These are phyloP conservation scores for Neurospora sublineolata DNA, from an alignment of 495 filamentous ascomycete genomes.

Conservation along the genomic window DNA sequence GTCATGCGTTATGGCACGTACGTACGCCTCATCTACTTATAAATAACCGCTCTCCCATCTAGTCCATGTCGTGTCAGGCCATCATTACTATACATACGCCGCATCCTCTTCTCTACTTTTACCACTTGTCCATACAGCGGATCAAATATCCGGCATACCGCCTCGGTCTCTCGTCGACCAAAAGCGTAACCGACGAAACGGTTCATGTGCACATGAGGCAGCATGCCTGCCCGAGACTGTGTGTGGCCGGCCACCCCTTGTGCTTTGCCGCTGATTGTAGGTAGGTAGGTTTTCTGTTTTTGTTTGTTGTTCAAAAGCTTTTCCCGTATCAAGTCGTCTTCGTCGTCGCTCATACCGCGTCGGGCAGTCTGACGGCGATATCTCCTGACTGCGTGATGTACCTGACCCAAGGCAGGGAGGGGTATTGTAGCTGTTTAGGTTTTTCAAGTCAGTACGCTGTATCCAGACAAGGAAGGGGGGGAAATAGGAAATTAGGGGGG, in stretches of 20 bases:
- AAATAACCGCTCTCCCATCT: background rate
- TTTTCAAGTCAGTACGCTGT: too few species aligned
- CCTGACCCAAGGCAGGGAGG: conserved; percentile 94
- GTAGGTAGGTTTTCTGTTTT: background rate
- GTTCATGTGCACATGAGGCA: background rate
- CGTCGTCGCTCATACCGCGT: conserved; percentile 51
- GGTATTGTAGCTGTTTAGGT: conserved; percentile 70
- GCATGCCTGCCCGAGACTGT: background rate
- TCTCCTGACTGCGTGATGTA: conserved; percentile 97
- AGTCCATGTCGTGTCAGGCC: background rate
- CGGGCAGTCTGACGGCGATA: conserved; percentile 84
- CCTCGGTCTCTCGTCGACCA: background rate
- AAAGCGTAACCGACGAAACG: background rate
- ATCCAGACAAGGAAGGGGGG: too few species aligned
- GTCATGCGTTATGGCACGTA: background rate
- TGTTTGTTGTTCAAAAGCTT: background rate
- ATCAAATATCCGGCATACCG: background rate
- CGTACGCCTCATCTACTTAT: background rate
- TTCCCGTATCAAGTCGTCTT: background rate
- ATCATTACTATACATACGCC: background rate
- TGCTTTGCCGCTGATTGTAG: background rate
- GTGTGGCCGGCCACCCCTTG: background rate
- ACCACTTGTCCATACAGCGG: background rate
- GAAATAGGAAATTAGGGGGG: background rate
- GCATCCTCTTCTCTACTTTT: background rate